Evolutionary conservation across 1,284 basidiomycete species (phyloP).

Genomic region (Nidula niveotomentosa): DNA sequence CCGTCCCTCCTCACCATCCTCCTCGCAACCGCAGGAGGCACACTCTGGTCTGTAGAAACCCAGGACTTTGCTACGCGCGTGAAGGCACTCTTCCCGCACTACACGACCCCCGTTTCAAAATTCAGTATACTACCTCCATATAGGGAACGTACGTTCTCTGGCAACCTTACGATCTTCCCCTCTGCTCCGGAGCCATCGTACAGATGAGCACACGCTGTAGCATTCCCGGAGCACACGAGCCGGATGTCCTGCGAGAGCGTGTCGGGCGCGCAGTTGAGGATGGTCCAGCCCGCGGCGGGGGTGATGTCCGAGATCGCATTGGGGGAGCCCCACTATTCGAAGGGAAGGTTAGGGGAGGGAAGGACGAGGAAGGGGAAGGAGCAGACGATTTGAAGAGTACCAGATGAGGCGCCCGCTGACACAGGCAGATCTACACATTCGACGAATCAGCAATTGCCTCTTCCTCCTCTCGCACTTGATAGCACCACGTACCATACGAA

Average conservation of each 20-base stretch:
- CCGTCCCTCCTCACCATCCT: constrained; percentile 34
- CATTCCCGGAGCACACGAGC: constrained; percentile 37
- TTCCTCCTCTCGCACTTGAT: too few relatives aligned
- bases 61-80: constrained; percentile 45
- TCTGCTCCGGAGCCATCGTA: constrained; percentile 39
- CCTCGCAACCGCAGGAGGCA: constrained; percentile 29
- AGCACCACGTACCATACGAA: constrained; percentile 24
- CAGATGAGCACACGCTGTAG: constrained; percentile 41
- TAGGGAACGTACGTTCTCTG: constrained; percentile 37
- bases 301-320: constrained; percentile 53
- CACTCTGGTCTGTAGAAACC: constrained; percentile 38
- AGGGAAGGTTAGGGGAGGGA: not conserved
- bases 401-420: constrained; percentile 21
- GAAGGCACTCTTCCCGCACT: constrained; percentile 52
- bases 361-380: not conserved
- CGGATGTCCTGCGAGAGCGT: constrained; percentile 42
- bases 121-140: not conserved
- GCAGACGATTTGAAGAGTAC: constrained; percentile 33
- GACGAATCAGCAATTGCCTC: too few relatives aligned
- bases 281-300: constrained; percentile 49
- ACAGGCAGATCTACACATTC: constrained; percentile 19
- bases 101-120: not conserved
- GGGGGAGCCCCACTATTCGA: constrained; percentile 37
- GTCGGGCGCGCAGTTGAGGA: constrained; percentile 42
- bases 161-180: constrained; percentile 50